Evolutionary conservation across 2,329 filamentous ascomycete genomes (phyloP), one percentile per base, ranked within the genome.

Genomic region (Cyanodermella asteris): DNA sequence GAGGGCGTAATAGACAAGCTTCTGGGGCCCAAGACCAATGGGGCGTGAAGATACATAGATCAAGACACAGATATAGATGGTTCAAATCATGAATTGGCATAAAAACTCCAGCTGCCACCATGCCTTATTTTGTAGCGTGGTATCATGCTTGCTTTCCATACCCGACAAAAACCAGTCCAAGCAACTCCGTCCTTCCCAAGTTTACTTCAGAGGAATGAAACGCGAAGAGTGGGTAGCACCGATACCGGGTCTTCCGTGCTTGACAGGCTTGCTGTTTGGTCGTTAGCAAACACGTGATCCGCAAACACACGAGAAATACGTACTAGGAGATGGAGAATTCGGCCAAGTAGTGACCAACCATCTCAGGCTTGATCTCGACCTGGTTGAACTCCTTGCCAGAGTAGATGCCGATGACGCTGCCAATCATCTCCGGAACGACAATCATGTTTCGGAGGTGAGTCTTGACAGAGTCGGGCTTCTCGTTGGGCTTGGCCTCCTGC

Each of bases 311-410:
- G 15, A 21, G 16, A n/a, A n/a, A 26, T 39, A 80, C 78, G 47
- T 76, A 91, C 80, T 97, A 97, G 65, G 84, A 87, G 66, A 97
- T 97, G 43, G 82, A 93, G 72, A 97, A 97, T 64, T 97, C 87
- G 51, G 68, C 87, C 42, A 97, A 69, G 70, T 93, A 93, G 69
- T 94, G 84, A 56, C 87, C 87, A 59, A 97, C 87, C 87, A 97
- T 97, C 71, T 97, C 87, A 47, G 87, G 87, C 74, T 93, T 93
- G 66, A 97, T 87, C 63, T 97, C 87, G 47, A 97, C 82, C 71
- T 93, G 84, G 75, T 97, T 97, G 77, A 97, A 97, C 63, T 94
- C 82, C 75, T 97, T 97, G 55, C 87, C 87, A 43, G 80, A 91
- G 77, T 97, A 97, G 68, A 97, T 87, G 55, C 82, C 87, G 49